Base-by-base conservation (phyloP, 306 rosid genomes). In the Hippophae tibetana region DNA sequence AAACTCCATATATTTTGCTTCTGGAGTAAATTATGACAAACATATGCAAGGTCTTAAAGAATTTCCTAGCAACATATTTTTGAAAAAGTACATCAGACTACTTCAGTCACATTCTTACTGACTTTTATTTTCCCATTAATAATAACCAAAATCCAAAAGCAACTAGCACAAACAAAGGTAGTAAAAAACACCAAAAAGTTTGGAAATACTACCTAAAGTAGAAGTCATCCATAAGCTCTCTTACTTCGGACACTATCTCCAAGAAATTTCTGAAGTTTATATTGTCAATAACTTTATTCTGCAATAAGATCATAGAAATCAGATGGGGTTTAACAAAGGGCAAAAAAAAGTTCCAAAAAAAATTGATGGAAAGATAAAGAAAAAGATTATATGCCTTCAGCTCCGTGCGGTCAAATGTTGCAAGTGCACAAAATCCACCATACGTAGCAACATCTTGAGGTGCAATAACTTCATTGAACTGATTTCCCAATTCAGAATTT, bases 351-450 rank as follows among this genome's bases (percentile, higher is more conserved):
- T 13, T 42, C 55, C 13, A 40, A 13, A 71, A 60, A 73, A 62
- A 45, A 47, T 55, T 56, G 49, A 11, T 31, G 52, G 49, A 45
- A 26, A 61, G 23, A 18, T 18, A 62, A 62, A 57, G 72, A 43
- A 63, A 54, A 54, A 40, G 42, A 43, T 38, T 48, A 72, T 64
- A 55, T 79, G 78, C 99, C 99, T 93, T 93, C 64, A 93, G 69
- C 79, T 93, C 99, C 8, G 85, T 52, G 59, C 97, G 73, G 76
- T 93, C 99, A 77, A 93, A 93, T 70, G 84, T 86, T 65, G 99
- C 99, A 56, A 93, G 99, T 7, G 99, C 99, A 77, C 94, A 89
- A 68, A 93, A 97, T 45, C 97, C 99, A 46, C 99, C 99, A 69
- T 93, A 93, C 1, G 95, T 93, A 27, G 99, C 94, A 75, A 93